Evolutionary conservation across 2,329 filamentous ascomycete species (phyloP).

Genomic region (Corynespora cassiicola): DNA sequence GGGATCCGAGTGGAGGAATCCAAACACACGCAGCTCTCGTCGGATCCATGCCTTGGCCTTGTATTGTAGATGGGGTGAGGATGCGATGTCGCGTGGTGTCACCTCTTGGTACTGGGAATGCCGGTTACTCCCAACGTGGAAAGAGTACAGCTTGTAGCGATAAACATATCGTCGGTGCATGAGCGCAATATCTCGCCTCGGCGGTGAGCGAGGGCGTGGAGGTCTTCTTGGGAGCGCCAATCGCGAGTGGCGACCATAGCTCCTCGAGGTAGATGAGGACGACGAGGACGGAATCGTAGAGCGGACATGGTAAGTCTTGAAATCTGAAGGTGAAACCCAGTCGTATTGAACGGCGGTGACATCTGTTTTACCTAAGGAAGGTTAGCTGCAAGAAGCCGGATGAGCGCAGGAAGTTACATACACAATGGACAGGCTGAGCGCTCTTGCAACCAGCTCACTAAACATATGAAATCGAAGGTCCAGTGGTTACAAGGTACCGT

Average conservation of each 20-base stretch:
- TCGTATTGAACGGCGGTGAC: slow-evolving; percentile 70
- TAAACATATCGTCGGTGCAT: slow-evolving; percentile 76
- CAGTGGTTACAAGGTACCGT: slow-evolving; percentile 79
- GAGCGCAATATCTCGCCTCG: slow-evolving; percentile 54
- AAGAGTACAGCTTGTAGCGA: slow-evolving; percentile 72
- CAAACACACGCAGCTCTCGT: slow-evolving; percentile 83
- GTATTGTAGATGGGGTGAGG: slow-evolving; percentile 71
- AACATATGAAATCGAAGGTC: slow-evolving; percentile 85
- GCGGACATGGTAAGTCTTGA: slow-evolving; percentile 65
- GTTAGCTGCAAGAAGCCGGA: neutral
- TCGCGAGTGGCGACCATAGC: slow-evolving; percentile 17
- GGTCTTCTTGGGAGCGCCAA: slow-evolving; percentile 24
- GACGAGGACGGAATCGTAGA: slow-evolving; percentile 22
- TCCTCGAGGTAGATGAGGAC: neutral
- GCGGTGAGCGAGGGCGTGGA: slow-evolving; percentile 27
- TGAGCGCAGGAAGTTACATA: slow-evolving; percentile 51
- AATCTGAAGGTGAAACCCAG: slow-evolving; percentile 59
- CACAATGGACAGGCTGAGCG: slow-evolving; percentile 80
- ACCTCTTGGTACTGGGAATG: slow-evolving; percentile 79
- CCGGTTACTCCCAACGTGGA: slow-evolving; percentile 82
- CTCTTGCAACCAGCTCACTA: slow-evolving; percentile 80
- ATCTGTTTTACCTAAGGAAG: slow-evolving; percentile 55
- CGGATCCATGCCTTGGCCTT: slow-evolving; percentile 83
- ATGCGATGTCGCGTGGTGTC: slow-evolving; percentile 69
- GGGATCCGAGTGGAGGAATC: slow-evolving; percentile 64